Base-by-base conservation (phyloP, 257 asterid species). In the Plantago ovata region DNA sequence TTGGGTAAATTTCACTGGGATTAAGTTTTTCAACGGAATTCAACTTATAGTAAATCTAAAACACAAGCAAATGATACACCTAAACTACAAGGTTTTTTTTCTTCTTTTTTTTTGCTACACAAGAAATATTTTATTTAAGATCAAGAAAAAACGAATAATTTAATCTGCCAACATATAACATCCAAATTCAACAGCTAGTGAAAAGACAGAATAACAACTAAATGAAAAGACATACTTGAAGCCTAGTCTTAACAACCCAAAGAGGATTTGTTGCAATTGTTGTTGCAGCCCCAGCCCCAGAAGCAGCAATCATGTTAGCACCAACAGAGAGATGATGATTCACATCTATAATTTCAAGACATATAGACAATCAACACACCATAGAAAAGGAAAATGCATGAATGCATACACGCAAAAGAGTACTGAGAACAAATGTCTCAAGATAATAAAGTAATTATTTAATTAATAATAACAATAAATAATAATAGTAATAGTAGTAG, bases 281-380 rank as follows among this genome's bases (percentile, higher is more conserved):
- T 3, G 98, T 92, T 14, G 89, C 95, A 69, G 93, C 95, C 62
- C 98, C 98, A 63, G 98, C 98, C 71, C 95, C 98, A 47, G 95
- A 77, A 63, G 98, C 98, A 74, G 98, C 95, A 57, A 85, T 52
- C 96, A 92, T 71, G 69, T 88, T 88, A 28, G 89, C 93, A 77
- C 98, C 94, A 62, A 92, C 13, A 0, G 98, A 79, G 60, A 92
- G 93, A 63, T 83, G 93, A 79, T 85, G 98, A 60, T 70, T 82
- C 61, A 63, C 84, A 75, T 82, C 98, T 92, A 69, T 42, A 74
- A 49, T 66, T 51, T 62, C 76, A 75, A 62, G 36, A 73, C 66
- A 65, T 9, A 24, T 14, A 56, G 67, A 63, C 39, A 54, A 67
- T 23, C 44, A 21, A 52, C 36, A 56, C 61, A 38, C 23, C 43